A percentile compares a stretch with the other conserved stretches of the same genome.
phyloP scores from a whole-genome alignment of 2,329 filamentous ascomycete genomes.

The Colletotrichum sp. region DNA sequence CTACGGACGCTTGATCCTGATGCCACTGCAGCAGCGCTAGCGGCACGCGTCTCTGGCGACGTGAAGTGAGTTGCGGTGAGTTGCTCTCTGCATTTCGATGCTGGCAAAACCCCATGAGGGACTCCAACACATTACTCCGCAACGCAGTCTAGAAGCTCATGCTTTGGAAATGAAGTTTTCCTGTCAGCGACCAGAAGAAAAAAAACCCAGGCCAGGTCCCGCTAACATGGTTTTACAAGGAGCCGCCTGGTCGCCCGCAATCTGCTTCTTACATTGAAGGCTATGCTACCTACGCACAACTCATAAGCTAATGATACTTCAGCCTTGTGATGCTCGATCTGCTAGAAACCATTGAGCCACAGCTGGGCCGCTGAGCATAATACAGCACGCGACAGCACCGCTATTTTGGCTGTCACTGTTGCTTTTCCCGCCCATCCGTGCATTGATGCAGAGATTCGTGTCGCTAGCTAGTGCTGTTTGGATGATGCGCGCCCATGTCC shows the following conservation, averaged over 20 bases:
- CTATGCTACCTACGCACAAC: slow-evolving; percentile 1
- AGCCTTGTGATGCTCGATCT: slow-evolving; percentile 7
- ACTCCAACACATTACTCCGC: neutral
- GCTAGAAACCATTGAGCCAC: neutral
- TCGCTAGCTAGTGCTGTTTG: neutral
- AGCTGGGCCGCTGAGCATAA: neutral
- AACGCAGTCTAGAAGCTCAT: neutral
- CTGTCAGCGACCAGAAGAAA: neutral
- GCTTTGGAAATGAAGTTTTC: slow-evolving; percentile 18
- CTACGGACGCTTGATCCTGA: neutral
- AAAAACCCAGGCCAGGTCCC: neutral
- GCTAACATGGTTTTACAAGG: slow-evolving; percentile 11
- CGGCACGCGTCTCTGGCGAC: neutral
- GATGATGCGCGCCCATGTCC: neutral
- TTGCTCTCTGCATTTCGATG: neutral
- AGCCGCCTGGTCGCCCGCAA: neutral
- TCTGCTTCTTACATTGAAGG: neutral
- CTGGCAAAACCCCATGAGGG: neutral
- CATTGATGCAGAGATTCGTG: slow-evolving; percentile 1
- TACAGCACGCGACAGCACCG: neutral
- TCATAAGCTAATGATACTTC: neutral
- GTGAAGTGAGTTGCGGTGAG: neutral
- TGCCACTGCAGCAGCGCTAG: neutral
- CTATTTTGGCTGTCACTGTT: neutral
- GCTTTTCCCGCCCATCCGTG: neutral